Conservation (phyloP, 257 asterid genomes). For the Solanum sejunctum region DNA sequence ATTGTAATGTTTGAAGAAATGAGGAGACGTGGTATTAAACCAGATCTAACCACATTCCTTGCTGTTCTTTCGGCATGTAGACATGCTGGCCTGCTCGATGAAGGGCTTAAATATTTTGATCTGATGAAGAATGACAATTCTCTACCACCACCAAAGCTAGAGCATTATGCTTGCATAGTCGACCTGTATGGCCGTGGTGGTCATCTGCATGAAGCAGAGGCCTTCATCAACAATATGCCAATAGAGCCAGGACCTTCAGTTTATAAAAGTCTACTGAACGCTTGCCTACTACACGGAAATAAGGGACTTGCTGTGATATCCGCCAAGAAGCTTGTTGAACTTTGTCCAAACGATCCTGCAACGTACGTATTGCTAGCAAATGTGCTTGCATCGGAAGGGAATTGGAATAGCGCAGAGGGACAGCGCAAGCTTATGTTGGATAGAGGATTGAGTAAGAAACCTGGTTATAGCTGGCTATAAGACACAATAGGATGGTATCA, state of each 20-base stretch:
- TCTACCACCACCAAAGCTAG: constrained; percentile 25
- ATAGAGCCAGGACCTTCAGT: constrained; percentile 32
- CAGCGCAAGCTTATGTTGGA: constrained; percentile 33
- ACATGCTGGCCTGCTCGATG: constrained; percentile 45
- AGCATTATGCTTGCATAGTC: constrained; percentile 55
- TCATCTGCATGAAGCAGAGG: constrained; percentile 40
- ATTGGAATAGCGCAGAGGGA: constrained; percentile 44
- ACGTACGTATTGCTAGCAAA: constrained; percentile 38
- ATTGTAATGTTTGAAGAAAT: constrained; percentile 40
- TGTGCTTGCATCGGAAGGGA: constrained; percentile 47
- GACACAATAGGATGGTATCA: background rate
- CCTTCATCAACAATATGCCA: constrained; percentile 39
- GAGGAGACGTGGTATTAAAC: constrained; percentile 26
- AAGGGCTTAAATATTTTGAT: constrained; percentile 43
- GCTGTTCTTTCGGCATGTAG: constrained; percentile 46
- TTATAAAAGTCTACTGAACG: constrained; percentile 38
- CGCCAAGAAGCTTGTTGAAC: constrained; percentile 40
- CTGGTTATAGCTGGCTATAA: constrained; percentile 52
- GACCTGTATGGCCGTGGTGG: constrained; percentile 63
- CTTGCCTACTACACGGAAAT: constrained; percentile 42
- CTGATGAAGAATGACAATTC: constrained; percentile 27
- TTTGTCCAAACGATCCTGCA: constrained; percentile 48
- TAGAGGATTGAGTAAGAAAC: constrained; percentile 34
- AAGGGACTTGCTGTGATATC: constrained; percentile 32
- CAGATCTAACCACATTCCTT: constrained; percentile 45